Conservation (phyloP, 2,329 filamentous ascomycete genomes). For the Nemania sp. region DNA sequence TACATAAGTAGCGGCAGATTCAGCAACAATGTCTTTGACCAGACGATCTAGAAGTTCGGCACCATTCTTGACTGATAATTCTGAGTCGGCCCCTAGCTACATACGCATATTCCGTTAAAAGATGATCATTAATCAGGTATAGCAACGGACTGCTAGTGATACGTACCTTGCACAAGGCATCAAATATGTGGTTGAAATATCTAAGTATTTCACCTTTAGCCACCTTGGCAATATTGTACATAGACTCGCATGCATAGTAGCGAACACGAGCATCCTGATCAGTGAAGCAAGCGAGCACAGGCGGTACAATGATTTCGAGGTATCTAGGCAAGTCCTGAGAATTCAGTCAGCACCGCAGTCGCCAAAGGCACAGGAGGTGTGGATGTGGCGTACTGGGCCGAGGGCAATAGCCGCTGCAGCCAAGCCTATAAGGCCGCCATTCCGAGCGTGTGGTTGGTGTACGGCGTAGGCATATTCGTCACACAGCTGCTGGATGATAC, state of each 20-base stretch:
- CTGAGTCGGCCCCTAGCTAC: conserved; percentile 91
- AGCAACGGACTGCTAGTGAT: background rate
- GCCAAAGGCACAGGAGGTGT: conserved; percentile 6
- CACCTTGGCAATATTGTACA: conserved; percentile 99
- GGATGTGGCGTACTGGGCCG: conserved; percentile 69
- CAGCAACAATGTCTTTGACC: conserved; percentile 93
- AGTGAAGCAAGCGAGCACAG: conserved; percentile 94
- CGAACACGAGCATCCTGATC: conserved; percentile 97
- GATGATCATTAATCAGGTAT: background rate
- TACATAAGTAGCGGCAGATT: conserved; percentile 92
- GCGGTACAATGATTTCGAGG: conserved; percentile 90
- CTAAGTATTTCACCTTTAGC: conserved; percentile 96
- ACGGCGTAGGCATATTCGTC: conserved; percentile 98
- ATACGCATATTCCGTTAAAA: conserved; percentile 12
- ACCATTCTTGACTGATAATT: conserved; percentile 96
- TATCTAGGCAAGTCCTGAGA: conserved; percentile 84
- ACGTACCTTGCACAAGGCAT: conserved; percentile 88
- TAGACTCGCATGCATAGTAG: conserved; percentile 98
- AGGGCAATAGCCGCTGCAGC: conserved; percentile 95
- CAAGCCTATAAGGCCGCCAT: conserved; percentile 92
- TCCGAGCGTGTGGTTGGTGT: conserved; percentile 93
- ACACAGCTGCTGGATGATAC: conserved; percentile 93
- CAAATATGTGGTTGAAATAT: conserved; percentile 98
- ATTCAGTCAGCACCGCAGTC: conserved; percentile 23
- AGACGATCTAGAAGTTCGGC: conserved; percentile 92